Evolutionary conservation across 2,329 filamentous ascomycete genomes (phyloP).

Genomic region (Hyphodiscus sp.): DNA sequence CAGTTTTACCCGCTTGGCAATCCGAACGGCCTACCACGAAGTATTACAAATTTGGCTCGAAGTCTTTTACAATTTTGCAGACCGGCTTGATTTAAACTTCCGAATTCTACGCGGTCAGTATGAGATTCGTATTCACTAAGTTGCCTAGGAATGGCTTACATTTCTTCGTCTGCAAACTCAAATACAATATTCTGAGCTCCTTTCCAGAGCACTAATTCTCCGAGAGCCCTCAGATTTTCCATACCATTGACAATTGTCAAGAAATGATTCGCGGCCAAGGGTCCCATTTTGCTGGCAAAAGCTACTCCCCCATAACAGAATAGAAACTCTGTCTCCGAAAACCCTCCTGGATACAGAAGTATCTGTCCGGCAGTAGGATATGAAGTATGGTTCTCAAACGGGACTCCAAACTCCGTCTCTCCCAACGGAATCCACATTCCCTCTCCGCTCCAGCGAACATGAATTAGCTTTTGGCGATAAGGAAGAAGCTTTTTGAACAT

Average conservation of each 20-base stretch:
- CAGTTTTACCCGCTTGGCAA: no score
- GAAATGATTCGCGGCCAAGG: constrained; percentile 24
- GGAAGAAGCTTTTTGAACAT: constrained; percentile 20
- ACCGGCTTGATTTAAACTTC: no score
- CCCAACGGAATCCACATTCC: constrained; percentile 25
- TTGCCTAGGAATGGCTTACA: no score
- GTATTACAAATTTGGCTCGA: no score
- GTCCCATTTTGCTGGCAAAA: constrained; percentile 25
- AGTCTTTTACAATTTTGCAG: no score
- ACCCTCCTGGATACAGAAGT: constrained; percentile 21
- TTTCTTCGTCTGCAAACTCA: constrained; percentile 15
- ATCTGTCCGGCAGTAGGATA: constrained; percentile 22
- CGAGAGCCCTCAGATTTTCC: constrained; percentile 18
- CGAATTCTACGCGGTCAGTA: no score
- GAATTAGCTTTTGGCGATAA: constrained; percentile 23
- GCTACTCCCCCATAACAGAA: constrained; percentile 21
- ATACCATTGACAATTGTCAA: constrained; percentile 21
- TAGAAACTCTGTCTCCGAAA: constrained; percentile 23
- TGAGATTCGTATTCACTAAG: neutral
- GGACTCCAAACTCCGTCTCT: constrained; percentile 17
- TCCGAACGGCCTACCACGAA: no score
- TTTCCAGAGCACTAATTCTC: constrained; percentile 22
- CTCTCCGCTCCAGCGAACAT: constrained; percentile 26
- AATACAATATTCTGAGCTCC: constrained; percentile 23
- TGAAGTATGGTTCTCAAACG: constrained; percentile 22